These are phyloP conservation scores for Spathaspora passalidarum DNA, from an alignment of 805 yeast genomes.

Conservation along the genomic window DNA sequence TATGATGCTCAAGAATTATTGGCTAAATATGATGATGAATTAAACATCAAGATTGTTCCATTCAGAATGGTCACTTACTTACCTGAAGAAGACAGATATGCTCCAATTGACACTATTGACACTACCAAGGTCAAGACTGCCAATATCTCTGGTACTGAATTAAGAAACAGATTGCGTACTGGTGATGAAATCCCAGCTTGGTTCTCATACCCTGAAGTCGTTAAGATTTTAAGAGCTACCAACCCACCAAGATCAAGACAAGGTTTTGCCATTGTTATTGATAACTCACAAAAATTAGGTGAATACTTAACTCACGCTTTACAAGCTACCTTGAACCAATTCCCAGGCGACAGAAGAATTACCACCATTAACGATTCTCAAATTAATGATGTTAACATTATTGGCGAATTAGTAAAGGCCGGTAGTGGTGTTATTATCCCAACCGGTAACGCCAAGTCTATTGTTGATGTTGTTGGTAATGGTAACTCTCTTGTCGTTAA, in stretches of 20 bases:
- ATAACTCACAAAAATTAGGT: constrained; percentile 45
- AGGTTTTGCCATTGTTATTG: constrained; percentile 71
- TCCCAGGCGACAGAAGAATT: constrained; percentile 78
- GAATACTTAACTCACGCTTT: constrained; percentile 70
- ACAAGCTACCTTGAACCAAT: constrained; percentile 87
- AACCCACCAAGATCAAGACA: constrained; percentile 90
- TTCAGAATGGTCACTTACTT: constrained; percentile 95
- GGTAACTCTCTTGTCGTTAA: constrained; percentile 51
- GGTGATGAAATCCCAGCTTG: constrained; percentile 92
- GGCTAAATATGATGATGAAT: constrained; percentile 68
- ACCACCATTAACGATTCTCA: constrained; percentile 45
- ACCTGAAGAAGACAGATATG: constrained; percentile 92
- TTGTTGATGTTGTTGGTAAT: constrained; percentile 53
- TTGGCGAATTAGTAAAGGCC: constrained; percentile 77
- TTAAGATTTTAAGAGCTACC: constrained; percentile 81
- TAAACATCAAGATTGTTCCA: constrained; percentile 88
- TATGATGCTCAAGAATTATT: constrained; percentile 94
- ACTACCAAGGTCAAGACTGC: constrained; percentile 70
- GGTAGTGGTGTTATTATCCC: constrained; percentile 83
- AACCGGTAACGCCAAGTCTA: constrained; percentile 47
- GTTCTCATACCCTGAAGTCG: constrained; percentile 98
- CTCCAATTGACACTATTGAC: constrained; percentile 91
- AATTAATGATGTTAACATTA: constrained; percentile 49
- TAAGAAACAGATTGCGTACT: constrained; percentile 79
- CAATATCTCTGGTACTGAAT: constrained; percentile 92